Evolutionary conservation across 2,329 filamentous ascomycete genomes (phyloP).

Genomic region (Diaporthe longicolla): DNA sequence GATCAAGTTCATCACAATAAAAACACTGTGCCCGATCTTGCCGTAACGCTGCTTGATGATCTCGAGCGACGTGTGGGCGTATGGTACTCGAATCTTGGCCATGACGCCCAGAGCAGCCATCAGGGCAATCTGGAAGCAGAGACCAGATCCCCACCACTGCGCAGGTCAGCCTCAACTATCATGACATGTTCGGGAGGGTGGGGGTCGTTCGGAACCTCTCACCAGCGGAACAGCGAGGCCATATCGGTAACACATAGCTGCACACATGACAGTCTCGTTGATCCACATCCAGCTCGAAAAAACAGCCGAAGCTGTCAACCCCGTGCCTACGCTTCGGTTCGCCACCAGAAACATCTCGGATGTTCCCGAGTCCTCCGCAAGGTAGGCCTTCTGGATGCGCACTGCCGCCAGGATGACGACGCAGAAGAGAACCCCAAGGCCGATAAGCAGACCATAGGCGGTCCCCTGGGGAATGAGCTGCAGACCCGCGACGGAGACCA

Average conservation of each 20-base stretch:
- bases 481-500: slow-evolving; percentile 25
- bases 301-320: slow-evolving; percentile 51
- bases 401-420: slow-evolving; percentile 61
- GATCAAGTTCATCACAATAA: slow-evolving; percentile 57
- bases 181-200: fast-evolving
- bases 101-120: slow-evolving; percentile 64
- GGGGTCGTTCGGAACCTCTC: neutral
- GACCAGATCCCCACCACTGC: slow-evolving; percentile 52
- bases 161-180: slow-evolving; percentile 43
- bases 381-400: slow-evolving; percentile 59
- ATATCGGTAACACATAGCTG: slow-evolving; percentile 52
- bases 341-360: slow-evolving; percentile 61
- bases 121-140: slow-evolving; percentile 61
- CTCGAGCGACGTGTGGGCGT: slow-evolving; percentile 65
- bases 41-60: slow-evolving; percentile 64
- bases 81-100: slow-evolving; percentile 63
- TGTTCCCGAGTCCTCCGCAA: slow-evolving; percentile 58
- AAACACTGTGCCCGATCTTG: slow-evolving; percentile 55
- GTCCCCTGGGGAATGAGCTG: slow-evolving; percentile 50
- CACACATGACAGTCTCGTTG: slow-evolving; percentile 57
- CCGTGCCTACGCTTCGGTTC: slow-evolving; percentile 50
- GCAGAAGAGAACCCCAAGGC: slow-evolving; percentile 62
- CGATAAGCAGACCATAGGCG: slow-evolving; percentile 63
- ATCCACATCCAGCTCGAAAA: slow-evolving; percentile 59
- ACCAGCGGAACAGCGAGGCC: slow-evolving; percentile 47